Percentiles rank a stretch among this genome's conserved stretches.
phyloP scores from a whole-genome alignment of 164 flowering plant species.

The Vitis labrusca region DNA sequence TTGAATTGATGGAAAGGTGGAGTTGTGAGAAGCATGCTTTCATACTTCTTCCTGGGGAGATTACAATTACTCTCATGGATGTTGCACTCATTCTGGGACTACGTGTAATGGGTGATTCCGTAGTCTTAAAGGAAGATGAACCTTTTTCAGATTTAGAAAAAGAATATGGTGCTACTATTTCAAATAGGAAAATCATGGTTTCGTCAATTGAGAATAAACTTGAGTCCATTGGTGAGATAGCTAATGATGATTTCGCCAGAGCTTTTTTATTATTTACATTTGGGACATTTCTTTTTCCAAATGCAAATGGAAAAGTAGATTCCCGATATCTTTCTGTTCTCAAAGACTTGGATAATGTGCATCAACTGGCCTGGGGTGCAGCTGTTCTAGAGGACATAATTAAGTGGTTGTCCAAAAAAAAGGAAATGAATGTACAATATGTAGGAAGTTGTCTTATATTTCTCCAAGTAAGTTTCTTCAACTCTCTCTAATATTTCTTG shows the following conservation, averaged over 20 bases:
- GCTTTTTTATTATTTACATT: constrained; percentile 32
- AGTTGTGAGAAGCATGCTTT: constrained; percentile 23
- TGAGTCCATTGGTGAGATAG: constrained; percentile 24
- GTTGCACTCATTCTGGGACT: constrained; percentile 41
- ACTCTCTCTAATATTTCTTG: neutral
- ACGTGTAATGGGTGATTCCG: constrained; percentile 28
- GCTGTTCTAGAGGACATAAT: constrained; percentile 39
- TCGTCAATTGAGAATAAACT: constrained; percentile 31
- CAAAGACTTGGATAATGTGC: constrained; percentile 23
- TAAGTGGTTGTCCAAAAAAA: constrained; percentile 31
- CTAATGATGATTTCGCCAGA: constrained; percentile 38
- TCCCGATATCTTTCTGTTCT: constrained; percentile 37
- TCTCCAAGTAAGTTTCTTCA: constrained; percentile 33
- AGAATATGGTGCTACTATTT: constrained; percentile 31
- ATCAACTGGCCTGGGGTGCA: constrained; percentile 39
- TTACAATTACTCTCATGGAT: constrained; percentile 26
- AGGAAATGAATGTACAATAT: constrained; percentile 20
- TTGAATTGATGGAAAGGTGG: constrained; percentile 46
- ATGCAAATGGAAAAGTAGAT: constrained; percentile 33
- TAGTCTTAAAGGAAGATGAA: constrained; percentile 25
- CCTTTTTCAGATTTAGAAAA: constrained; percentile 29
- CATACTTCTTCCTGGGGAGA: constrained; percentile 22
- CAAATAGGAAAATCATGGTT: constrained; percentile 30
- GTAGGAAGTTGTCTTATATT: constrained; percentile 46
- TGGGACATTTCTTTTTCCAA: constrained; percentile 42